These are phyloP conservation scores for Noccaea caerulescens DNA, from an alignment of 345 rosid species.

Conservation along the genomic window DNA sequence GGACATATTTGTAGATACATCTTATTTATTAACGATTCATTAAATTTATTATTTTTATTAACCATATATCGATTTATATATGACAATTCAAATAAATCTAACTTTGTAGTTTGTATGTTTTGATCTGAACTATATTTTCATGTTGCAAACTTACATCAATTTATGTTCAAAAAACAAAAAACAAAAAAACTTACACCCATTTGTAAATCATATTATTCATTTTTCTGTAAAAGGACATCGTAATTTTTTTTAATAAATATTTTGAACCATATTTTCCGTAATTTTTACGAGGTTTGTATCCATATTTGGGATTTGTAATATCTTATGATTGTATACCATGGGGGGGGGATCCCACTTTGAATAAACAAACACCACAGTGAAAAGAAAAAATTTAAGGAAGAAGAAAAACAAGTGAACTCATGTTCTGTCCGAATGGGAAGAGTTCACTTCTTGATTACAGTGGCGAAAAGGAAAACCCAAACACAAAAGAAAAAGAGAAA, in stretches of 20 bases:
- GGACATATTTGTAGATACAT: too few relatives aligned
- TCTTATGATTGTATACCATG: not conserved
- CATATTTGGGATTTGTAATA: not conserved
- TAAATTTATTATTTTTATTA: too few relatives aligned
- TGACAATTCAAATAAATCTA: too few relatives aligned
- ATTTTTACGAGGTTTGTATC: not conserved
- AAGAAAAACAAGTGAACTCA: slow-evolving; percentile 31
- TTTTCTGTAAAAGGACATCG: not conserved
- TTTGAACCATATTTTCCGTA: not conserved
- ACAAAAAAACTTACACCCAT: not conserved
- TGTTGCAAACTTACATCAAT: too few relatives aligned
- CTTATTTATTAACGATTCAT: too few relatives aligned
- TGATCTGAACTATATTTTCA: too few relatives aligned
- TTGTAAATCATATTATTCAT: not conserved
- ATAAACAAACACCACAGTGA: slow-evolving; percentile 1
- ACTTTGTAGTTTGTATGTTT: too few relatives aligned
- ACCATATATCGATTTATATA: too few relatives aligned
- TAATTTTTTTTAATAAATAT: too few relatives aligned
- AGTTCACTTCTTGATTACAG: slow-evolving; percentile 35
- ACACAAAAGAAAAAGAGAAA: not conserved
- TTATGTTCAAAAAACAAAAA: too few relatives aligned
- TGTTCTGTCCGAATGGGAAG: slow-evolving; percentile 32
- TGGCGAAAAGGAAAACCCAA: slow-evolving; percentile 22
- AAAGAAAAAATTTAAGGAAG: not conserved
- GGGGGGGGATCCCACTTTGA: slow-evolving; percentile 16